Base-by-base conservation (phyloP, 805 yeast species). In the Metschnikowia lochheadii region DNA sequence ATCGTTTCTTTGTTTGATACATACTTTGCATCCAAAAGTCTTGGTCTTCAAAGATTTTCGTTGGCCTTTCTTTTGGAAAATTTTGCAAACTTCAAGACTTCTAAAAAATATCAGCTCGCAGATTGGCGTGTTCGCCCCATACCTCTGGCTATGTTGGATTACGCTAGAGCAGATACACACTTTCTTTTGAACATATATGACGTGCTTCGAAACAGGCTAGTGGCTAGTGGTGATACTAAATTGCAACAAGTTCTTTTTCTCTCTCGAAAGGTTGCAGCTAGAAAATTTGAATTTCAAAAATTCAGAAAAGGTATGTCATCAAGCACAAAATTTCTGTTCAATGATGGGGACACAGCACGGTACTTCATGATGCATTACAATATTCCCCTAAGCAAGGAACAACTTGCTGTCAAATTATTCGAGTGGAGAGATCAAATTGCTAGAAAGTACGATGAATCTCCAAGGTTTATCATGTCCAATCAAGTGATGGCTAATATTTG, bases 91-190 rank as follows among this genome's bases (percentile, higher is more conserved):
- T 94, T 94, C 67, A 83, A 82, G 56, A 90, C 99, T 0, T 87
- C 96, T 13, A 94, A 94, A 62, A 87, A 91, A 69, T 94, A 91
- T 69, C 99, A 94, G 69, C 71, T 91, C 53, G 96, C 98, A 1
- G 99, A 94, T 67, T 94, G 99, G 99, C 80, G 99, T 64, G 69
- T 85, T 6, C 78, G 99, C 56, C 99, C 99, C 0, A 70, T 94
- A 46, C 79, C 88, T 1, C 65, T 72, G 8, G 82, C 88, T 36
- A 85, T 94, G 91, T 67, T 75, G 53, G 80, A 85, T 14, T 94
- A 94, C 65, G 99, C 99, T 0, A 79, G 96, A 56, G 87, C 97
- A 0, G 99, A 94, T 67, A 94, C 99, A 0, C 99, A 94, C 67
- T 94, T 90, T 61, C 69, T 94, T 46, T 73, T 94, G 35, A 80